These are phyloP conservation scores for Copromyces sp. DNA, from an alignment of 495 filamentous ascomycete genomes.

Conservation along the genomic window DNA sequence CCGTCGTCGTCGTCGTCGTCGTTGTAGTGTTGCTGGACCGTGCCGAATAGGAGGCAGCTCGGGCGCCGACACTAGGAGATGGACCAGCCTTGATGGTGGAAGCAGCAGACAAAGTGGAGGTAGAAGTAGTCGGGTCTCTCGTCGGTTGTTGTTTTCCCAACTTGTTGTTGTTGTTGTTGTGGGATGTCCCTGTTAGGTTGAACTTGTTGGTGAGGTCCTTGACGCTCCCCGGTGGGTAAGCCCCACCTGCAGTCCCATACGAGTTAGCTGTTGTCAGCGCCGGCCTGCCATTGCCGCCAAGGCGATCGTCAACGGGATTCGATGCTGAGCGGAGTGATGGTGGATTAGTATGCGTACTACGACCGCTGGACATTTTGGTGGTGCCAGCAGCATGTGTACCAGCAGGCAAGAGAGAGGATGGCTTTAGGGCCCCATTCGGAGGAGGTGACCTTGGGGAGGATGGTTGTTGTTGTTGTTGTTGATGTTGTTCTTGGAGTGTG, in stretches of 20 bases:
- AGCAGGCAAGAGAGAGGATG: background rate
- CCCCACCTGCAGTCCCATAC: slow-evolving; percentile 10
- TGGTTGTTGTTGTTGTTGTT: background rate
- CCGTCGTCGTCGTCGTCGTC: slow-evolving; percentile 24
- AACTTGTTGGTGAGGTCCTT: slow-evolving; percentile 47
- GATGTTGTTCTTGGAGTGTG: background rate
- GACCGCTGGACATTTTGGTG: slow-evolving; percentile 23
- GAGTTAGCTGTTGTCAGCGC: slow-evolving; percentile 20
- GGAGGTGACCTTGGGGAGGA: background rate
- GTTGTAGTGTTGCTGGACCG: slow-evolving; percentile 27
- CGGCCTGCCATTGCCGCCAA: slow-evolving; percentile 13
- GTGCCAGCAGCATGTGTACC: slow-evolving; percentile 11
- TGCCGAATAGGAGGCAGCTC: slow-evolving; percentile 24
- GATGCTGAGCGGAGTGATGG: slow-evolving; percentile 34
- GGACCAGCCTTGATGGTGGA: slow-evolving; percentile 24
- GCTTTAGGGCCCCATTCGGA: background rate
- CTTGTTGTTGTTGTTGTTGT: background rate
- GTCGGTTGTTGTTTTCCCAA: background rate
- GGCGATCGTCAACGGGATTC: slow-evolving; percentile 36
- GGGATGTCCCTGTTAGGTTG: slow-evolving; percentile 25
- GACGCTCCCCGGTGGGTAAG: slow-evolving; percentile 34
- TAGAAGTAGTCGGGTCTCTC: background rate
- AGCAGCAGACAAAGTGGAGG: slow-evolving; percentile 1
- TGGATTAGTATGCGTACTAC: slow-evolving; percentile 12
- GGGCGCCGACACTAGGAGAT: slow-evolving; percentile 16